Base-by-base conservation (phyloP, 495 filamentous ascomycete genomes). In the Penicillium macrosclerotiorum region DNA sequence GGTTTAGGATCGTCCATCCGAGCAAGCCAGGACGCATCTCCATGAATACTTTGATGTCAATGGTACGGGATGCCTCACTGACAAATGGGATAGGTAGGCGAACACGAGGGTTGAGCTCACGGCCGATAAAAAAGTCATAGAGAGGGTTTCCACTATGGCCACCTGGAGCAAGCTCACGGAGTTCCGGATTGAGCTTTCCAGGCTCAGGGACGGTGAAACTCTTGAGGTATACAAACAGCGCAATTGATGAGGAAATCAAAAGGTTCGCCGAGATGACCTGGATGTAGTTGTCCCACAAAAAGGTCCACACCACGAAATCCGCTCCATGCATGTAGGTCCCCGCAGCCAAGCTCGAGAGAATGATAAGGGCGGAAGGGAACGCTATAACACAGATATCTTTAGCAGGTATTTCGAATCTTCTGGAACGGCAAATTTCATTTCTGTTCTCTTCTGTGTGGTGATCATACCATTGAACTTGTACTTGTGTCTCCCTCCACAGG, bases 61-160 rank as follows among this genome's bases (percentile, higher is more conserved):
- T 78, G 36, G 84, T 83, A 8, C 69, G 64, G 5, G 71, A 66
- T 3, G 55, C 49, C 31, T 75, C 70, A 30, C 65, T 67, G 44
- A 74, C 54, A 52, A 88, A 86, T 16, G 93, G 73, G 39, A 92
- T 61, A 2, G 90, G 90, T 9, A 95, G 58, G 4, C 74, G 80
- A 37, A 97, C 64, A 22, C 90, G 90, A 6, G 94, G 92, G 70
- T 97, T 98, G 45, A 97, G 84, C 61, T 97, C 93, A 26, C 93
- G 89, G 14, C 93, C 93, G 52, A 97, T 97, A 72, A 89, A 98
- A 78, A 88, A 97, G 68, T 97, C 92, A 67, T 97, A 96, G 24
- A 97, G 66, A 37, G 85, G 67, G 60, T 95, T 97, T 40, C 93
- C 94, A 11, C 83, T 82, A 54, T 85, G 77, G 39, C 89, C 90